phyloP scores from a whole-genome alignment of 1,284 basidiomycete species.

The Microbotryum saponariae region DNA sequence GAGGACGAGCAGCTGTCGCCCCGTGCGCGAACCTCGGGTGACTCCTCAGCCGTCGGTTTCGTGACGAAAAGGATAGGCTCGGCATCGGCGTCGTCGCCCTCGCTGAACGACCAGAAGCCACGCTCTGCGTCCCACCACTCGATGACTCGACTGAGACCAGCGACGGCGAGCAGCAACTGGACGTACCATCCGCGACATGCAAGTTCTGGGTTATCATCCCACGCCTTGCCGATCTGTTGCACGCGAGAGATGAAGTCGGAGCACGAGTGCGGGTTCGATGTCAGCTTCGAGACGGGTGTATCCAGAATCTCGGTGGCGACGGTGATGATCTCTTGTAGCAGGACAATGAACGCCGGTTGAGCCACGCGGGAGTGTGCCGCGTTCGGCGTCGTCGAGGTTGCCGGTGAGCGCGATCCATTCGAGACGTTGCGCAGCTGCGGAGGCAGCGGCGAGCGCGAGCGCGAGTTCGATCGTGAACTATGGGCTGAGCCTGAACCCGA shows the following conservation, averaged over 20 bases:
- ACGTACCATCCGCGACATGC: slow-evolving; percentile 98
- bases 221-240: slow-evolving; percentile 81
- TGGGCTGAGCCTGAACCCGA: slow-evolving; percentile 42
- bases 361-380: slow-evolving; percentile 19
- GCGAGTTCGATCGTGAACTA: slow-evolving; percentile 89
- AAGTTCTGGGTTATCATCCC: slow-evolving; percentile 98
- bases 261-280: slow-evolving; percentile 73
- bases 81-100: slow-evolving; percentile 62
- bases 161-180: slow-evolving; percentile 90
- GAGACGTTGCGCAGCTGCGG: slow-evolving; percentile 51
- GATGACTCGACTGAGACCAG: slow-evolving; percentile 87
- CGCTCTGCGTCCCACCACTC: slow-evolving; percentile 99
- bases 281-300: slow-evolving; percentile 77
- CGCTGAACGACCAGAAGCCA: slow-evolving; percentile 98
- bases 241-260: slow-evolving; percentile 80
- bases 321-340: slow-evolving; percentile 83
- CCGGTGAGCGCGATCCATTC: slow-evolving; percentile 24
- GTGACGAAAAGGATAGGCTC: slow-evolving; percentile 83
- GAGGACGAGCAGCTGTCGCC: slow-evolving; percentile 19
- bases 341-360: slow-evolving; percentile 73
- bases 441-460: slow-evolving; percentile 88
- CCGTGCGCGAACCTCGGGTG: slow-evolving; percentile 12
- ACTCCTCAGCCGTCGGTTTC: slow-evolving; percentile 45
- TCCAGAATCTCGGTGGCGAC: slow-evolving; percentile 93
- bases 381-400: background rate